Percentiles rank a stretch among this genome's conserved stretches.
These are phyloP conservation scores for Arctium lappa DNA, from an alignment of 129 eudicot species.

Conservation along the genomic window DNA sequence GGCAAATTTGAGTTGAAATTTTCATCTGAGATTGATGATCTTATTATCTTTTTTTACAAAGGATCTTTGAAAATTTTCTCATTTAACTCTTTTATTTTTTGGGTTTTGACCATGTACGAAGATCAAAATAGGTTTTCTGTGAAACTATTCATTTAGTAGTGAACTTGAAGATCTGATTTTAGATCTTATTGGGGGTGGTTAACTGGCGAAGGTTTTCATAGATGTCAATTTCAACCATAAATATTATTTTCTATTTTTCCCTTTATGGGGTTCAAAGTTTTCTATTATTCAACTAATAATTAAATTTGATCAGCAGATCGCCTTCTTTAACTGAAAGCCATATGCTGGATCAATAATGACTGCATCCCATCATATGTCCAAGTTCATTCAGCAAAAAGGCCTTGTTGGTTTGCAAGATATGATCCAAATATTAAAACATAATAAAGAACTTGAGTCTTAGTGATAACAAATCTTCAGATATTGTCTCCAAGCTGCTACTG, in stretches of 20 bases:
- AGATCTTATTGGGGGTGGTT: conserved; percentile 1
- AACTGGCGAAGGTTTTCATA: neutral
- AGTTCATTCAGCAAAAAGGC: conserved; percentile 1
- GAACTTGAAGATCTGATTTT: conserved; percentile 6
- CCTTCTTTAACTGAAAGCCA: conserved; percentile 15
- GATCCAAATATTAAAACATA: neutral
- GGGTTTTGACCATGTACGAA: neutral
- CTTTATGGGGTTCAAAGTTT: conserved; percentile 1
- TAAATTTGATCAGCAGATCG: neutral
- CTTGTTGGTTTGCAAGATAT: neutral
- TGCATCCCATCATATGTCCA: conserved; percentile 14
- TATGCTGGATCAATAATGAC: conserved; percentile 17
- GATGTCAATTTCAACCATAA: conserved; percentile 17
- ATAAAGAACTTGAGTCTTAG: neutral
- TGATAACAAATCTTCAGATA: neutral
- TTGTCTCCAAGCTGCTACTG: neutral
- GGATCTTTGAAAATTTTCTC: neutral
- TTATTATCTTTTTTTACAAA: neutral
- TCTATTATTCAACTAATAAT: neutral
- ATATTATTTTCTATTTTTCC: neutral
- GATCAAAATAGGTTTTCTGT: neutral
- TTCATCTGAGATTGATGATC: neutral
- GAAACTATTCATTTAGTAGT: conserved; percentile 7
- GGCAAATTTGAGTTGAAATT: neutral
- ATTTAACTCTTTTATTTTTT: neutral